These are phyloP conservation scores for Neurospora discreta DNA, from an alignment of 495 filamentous ascomycete species.

Conservation along the genomic window DNA sequence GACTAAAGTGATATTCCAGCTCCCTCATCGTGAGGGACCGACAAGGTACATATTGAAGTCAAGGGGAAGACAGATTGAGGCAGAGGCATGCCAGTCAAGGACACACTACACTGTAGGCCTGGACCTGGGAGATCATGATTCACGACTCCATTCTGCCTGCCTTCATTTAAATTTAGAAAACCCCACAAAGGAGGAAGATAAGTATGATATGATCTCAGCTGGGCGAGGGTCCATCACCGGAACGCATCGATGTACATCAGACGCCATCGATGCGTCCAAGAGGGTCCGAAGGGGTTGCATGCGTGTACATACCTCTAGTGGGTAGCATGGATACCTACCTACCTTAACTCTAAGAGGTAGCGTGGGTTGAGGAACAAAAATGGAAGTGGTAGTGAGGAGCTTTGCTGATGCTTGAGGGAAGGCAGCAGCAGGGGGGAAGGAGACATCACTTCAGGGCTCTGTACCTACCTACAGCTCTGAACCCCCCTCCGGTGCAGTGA, in stretches of 20 bases:
- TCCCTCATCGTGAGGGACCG: neutral
- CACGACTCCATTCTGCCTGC: neutral
- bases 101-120: neutral
- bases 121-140: neutral
- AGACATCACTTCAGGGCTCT: neutral
- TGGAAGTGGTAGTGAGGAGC: neutral
- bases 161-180: neutral
- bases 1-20: neutral
- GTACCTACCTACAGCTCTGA: neutral
- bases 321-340: neutral
- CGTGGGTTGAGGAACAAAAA: neutral
- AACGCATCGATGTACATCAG: neutral
- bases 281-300: neutral
- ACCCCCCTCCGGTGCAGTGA: neutral
- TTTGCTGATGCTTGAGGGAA: neutral
- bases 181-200: neutral
- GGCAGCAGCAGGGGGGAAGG: neutral
- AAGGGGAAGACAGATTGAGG: neutral
- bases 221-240: neutral
- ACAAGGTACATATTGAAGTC: neutral
- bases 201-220: neutral
- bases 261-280: neutral
- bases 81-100: neutral
- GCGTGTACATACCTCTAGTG: too few relatives aligned
- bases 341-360: too few relatives aligned